These are phyloP conservation scores for Discostella stelligeroides DNA, from an alignment of 108 stramenopile species.

Conservation along the genomic window DNA sequence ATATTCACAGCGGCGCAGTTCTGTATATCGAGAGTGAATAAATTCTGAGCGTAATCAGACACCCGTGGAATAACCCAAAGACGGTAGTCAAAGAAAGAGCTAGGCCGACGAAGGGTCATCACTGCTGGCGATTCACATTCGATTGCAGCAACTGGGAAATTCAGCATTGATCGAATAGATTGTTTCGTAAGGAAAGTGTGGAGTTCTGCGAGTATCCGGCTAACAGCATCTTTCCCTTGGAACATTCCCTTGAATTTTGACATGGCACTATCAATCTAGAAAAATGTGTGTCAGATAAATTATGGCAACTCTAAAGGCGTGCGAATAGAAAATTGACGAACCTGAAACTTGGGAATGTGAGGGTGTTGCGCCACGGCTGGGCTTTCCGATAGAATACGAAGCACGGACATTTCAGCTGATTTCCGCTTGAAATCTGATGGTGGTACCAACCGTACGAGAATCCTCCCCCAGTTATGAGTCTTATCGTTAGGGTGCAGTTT, in stretches of 20 bases:
- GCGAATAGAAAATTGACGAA: neutral
- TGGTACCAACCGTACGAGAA: conserved; percentile 90
- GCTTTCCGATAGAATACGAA: conserved; percentile 92
- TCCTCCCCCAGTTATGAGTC: conserved; percentile 92
- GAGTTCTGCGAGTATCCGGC: conserved; percentile 73
- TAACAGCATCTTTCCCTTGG: conserved; percentile 92
- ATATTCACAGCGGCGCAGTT: conserved; percentile 91
- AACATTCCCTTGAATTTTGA: conserved; percentile 95
- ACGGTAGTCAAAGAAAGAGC: conserved; percentile 78
- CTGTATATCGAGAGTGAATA: conserved; percentile 80
- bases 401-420: conserved; percentile 91
- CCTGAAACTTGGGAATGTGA: conserved; percentile 94
- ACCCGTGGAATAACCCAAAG: conserved; percentile 87
- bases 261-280: conserved; percentile 85
- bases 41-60: conserved; percentile 79
- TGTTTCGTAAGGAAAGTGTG: conserved; percentile 77
- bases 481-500: conserved; percentile 94
- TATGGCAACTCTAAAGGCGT: neutral
- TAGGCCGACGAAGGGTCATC: conserved; percentile 77
- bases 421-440: conserved; percentile 84
- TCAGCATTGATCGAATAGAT: conserved; percentile 67
- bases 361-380: conserved; percentile 84
- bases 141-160: conserved; percentile 48
- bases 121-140: conserved; percentile 54
- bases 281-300: neutral